These are phyloP conservation scores for Leptographium lundbergii DNA, from an alignment of 2,329 filamentous ascomycete genomes.

Conservation along the genomic window DNA sequence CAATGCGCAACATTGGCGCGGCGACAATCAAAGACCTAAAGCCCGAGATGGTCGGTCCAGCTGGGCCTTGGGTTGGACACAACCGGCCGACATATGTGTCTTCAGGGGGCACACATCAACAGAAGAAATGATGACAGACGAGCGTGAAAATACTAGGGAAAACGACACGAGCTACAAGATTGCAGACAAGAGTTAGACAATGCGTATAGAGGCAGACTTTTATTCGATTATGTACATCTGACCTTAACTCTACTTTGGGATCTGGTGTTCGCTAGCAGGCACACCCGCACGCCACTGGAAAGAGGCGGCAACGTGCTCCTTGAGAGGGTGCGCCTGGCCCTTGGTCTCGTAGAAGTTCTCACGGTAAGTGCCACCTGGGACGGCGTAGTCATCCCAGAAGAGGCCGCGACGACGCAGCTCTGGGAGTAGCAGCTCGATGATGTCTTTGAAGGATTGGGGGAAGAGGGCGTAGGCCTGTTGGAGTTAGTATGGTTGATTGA, in stretches of 20 bases:
- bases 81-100: conserved; percentile 1
- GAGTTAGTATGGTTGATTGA: not conserved
- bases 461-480: conserved; percentile 28
- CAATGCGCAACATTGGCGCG: conserved; percentile 8
- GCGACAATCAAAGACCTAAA: conserved; percentile 3
- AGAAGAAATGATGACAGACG: no score
- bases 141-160: not conserved
- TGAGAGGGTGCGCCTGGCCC: conserved; percentile 21
- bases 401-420: conserved; percentile 46
- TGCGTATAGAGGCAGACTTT: not conserved
- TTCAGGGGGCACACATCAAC: no score
- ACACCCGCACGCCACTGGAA: conserved; percentile 27
- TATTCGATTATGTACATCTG: not conserved
- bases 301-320: conserved; percentile 25
- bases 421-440: conserved; percentile 50
- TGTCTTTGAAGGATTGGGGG: conserved; percentile 53
- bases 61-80: conserved; percentile 3
- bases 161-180: not conserved
- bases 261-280: conserved; percentile 14
- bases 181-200: no score
- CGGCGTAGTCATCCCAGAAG: conserved; percentile 36
- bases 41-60: conserved; percentile 6
- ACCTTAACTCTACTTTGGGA: conserved; percentile 11
- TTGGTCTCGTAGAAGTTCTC: conserved; percentile 27
- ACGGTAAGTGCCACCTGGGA: conserved; percentile 28